Evolutionary conservation across 1,139 yeast genomes (phyloP), one percentile per base, ranked within the genome.

Genomic region (Lodderomyces elongisporus): DNA sequence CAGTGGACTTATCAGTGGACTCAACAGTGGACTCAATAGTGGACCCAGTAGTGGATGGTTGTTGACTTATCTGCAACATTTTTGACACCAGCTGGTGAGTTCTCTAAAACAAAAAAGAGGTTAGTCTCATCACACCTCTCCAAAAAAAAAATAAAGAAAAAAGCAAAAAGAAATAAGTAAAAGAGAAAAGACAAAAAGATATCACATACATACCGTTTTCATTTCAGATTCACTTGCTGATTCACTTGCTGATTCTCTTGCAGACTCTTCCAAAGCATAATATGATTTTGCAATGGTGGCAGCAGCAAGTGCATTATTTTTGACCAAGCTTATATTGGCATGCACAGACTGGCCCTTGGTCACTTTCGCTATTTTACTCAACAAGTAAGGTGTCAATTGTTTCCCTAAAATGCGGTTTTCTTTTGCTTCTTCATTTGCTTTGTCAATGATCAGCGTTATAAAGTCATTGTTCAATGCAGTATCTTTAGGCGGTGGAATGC

Each of bases 401-500:
- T 88, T 88, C 10, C 96, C 96, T 7, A 46, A 42, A 13, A 87
- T 65, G 0, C 79, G 79, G 27, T 53, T 44, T 5, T 41, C 33
- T n/a, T 58, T 62, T 1, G 95, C 94, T 34, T 74, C 77, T 2
- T 37, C 42, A 31, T 73, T 67, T 0, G 95, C 89, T 5, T 63
- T 58, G 5, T 65, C 68, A 34, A 87, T 84, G 21, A 84, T 67
- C 1, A 44, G 50, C 37, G 66, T 66, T 24, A 87, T 82, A 33
- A 72, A 61, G 0, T 52, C 62, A 4, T 74, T 64, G 14, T 74
- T 70, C 41, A 87, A 57, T 0, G 94, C 87, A 15, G 70, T 55
- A 4, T 72, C 74, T 10, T 52, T 56, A 0, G 95, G 93, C 1
- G 94, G 91, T 1, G 96, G 96, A 9, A 85, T 71, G 53, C 96